Evolutionary conservation across 495 filamentous ascomycete species (phyloP).

Genomic region (Hyaloscypha bicolor): DNA sequence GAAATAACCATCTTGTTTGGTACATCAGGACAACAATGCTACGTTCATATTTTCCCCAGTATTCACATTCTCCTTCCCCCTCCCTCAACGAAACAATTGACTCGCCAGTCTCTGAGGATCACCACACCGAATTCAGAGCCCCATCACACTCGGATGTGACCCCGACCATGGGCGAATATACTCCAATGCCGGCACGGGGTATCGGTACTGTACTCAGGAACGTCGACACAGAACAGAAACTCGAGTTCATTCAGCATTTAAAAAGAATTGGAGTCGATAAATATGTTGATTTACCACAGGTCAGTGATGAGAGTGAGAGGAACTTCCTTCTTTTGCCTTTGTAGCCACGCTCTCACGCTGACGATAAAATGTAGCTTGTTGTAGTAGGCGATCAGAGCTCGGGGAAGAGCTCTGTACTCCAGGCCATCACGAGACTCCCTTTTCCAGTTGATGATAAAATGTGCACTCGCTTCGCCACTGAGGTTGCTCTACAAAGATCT

Average conservation of each 20-base stretch:
- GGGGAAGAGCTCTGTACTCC: conserved; percentile 62
- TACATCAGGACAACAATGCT: too few species aligned
- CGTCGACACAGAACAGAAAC: background rate
- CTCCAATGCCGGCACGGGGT: background rate
- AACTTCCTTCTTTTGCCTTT: background rate
- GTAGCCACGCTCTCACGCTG: background rate
- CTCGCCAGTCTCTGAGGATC: background rate
- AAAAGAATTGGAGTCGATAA: background rate
- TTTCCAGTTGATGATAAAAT: conserved; percentile 51
- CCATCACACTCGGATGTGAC: background rate
- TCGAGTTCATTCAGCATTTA: background rate
- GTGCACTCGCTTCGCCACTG: conserved; percentile 53
- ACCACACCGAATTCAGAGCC: background rate
- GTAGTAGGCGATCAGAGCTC: conserved; percentile 60
- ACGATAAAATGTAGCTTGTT: conserved; percentile 29
- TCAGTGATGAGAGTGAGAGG: conserved; percentile 35
- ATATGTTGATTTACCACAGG: conserved; percentile 2
- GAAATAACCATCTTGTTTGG: too few species aligned
- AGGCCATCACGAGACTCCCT: conserved; percentile 58
- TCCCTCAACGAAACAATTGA: background rate
- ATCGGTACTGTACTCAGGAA: background rate
- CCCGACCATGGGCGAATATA: background rate
- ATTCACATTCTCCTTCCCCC: background rate
- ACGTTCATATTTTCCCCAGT: background rate
- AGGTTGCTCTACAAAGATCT: conserved; percentile 42